These are phyloP conservation scores for Fusarium protoensiforme DNA, from an alignment of 2,329 filamentous ascomycete genomes.

Conservation along the genomic window DNA sequence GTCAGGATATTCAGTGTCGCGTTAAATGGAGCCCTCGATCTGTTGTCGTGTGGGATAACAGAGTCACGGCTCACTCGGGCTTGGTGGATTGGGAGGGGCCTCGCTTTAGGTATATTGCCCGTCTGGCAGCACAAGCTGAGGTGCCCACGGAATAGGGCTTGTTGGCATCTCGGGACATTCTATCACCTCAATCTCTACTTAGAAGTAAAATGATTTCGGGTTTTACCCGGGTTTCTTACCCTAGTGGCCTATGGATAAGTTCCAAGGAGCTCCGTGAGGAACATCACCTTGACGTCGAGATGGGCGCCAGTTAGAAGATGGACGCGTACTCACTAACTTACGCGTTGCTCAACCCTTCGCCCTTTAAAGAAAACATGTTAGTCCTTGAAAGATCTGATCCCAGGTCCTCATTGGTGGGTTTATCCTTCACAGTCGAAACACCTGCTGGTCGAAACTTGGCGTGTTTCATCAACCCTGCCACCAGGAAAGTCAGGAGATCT, in stretches of 20 bases:
- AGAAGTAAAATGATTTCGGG: not conserved
- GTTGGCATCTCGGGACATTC: not conserved
- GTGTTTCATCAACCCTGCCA: constrained; percentile 9
- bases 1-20: not conserved
- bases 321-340: not conserved
- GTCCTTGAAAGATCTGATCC: not conserved
- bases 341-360: not conserved
- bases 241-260: not conserved
- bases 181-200: not conserved
- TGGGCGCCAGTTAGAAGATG: not conserved
- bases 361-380: not conserved
- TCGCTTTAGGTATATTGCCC: not conserved
- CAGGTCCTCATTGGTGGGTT: not conserved
- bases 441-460: not conserved
- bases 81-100: not conserved
- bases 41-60: not conserved
- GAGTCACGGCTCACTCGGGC: not conserved
- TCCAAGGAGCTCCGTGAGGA: not conserved
- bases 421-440: not conserved
- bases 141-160: not conserved
- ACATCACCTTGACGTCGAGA: not conserved
- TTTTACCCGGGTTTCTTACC: not conserved
- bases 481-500: not conserved
- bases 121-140: not conserved
- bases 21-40: not conserved